These are phyloP conservation scores for Coffea humblotiana DNA, from an alignment of 305 asterid species.

Conservation along the genomic window DNA sequence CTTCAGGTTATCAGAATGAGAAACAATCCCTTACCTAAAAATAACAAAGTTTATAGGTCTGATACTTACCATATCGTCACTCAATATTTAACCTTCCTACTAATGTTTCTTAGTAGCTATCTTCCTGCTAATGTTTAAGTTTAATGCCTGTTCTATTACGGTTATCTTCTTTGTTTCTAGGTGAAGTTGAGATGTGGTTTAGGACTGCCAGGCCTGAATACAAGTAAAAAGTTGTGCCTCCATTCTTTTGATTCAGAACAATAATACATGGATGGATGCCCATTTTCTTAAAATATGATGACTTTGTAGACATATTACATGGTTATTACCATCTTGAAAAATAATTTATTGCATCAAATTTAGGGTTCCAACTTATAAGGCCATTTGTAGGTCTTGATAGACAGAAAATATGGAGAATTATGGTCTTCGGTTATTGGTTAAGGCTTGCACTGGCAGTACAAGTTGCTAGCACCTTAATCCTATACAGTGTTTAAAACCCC, in stretches of 20 bases:
- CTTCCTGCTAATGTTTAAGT: too few species aligned
- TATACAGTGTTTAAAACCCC: too few species aligned
- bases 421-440: too few species aligned
- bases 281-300: background rate
- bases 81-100: too few species aligned
- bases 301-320: background rate
- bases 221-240: slow-evolving; percentile 49
- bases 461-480: too few species aligned
- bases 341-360: background rate
- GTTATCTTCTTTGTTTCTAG: slow-evolving; percentile 98
- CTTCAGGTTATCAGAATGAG: too few species aligned
- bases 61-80: too few species aligned
- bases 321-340: background rate
- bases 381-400: background rate
- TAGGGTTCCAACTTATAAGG: background rate
- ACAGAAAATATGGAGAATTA: background rate
- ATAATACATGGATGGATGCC: background rate
- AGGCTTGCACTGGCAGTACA: too few species aligned
- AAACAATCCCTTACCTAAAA: too few species aligned
- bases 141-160: slow-evolving; percentile 70
- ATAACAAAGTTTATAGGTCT: too few species aligned
- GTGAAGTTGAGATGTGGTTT: slow-evolving; percentile 84
- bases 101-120: too few species aligned
- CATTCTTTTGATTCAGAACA: background rate
- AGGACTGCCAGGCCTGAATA: slow-evolving; percentile 74